Evolutionary conservation across 345 rosid species (phyloP), one percentile per base, ranked within the genome.

Genomic region (Gynandropsis gynandra): DNA sequence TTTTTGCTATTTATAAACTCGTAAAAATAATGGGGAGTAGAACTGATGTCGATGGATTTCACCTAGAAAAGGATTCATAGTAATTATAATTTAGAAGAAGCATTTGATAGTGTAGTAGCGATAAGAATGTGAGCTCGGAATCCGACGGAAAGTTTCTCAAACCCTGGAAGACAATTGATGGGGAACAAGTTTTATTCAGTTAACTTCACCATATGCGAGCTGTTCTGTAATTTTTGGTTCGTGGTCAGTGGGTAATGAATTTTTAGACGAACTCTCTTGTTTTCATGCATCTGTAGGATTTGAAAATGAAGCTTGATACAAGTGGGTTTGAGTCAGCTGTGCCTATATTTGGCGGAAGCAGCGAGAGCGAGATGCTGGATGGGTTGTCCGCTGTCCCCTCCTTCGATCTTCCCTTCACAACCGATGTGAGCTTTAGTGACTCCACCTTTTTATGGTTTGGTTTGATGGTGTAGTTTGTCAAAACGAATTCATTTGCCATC

Each of bases 261-360:
- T 16, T 15, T 42, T 40, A 4, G 12, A 4, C 50, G 37, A 21
- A 42, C 21, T 55, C 13, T 10, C 10, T 5, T 0, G 4, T 42
- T 34, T 19, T 1, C 4, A 19, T 49, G 51, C 21, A 40, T 48
- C 3, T 57, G 42, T 59, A 66, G 57, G 47, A n/a, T 55, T 52
- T n/a, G 16, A 76, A 64, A 20, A 85, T 93, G 99, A 88, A 85
- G 87, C 78, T 85, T 44, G 97, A 88, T 54, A 78, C 83, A 0
- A 80, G 85, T 52, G 87, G 97, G 45, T 67, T 93, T 5, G 94
- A 88, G 62, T 76, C 77, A 4, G 18, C 72, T 9, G 64, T 73
- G 33, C 76, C 74, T 0, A 21, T 45, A 36, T 65, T 71, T 33
- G 80, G 79, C 10, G 39, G 70, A 11, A 61, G 52, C 37, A 54